A percentile compares a stretch with the other conserved stretches of the same genome.
These are phyloP conservation scores for Eutrema japonicum DNA, from an alignment of 345 rosid species.

Conservation along the genomic window DNA sequence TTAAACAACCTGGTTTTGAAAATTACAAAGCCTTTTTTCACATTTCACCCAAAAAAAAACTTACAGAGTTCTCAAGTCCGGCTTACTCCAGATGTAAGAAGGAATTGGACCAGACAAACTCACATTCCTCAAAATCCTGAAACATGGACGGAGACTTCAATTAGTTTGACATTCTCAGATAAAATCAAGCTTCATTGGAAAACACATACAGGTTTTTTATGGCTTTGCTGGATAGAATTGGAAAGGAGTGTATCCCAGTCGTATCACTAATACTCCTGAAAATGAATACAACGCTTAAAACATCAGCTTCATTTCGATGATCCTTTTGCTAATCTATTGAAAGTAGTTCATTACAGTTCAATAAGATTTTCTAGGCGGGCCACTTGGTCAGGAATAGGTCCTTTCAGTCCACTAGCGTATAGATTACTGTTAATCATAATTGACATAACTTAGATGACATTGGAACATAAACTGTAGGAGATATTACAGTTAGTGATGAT, in stretches of 20 bases:
- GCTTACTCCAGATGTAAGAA: conserved; percentile 31
- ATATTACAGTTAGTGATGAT: background rate
- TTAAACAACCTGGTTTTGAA: background rate
- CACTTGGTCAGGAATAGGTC: conserved; percentile 54
- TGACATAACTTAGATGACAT: background rate
- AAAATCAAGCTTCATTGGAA: background rate
- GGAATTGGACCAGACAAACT: conserved; percentile 39
- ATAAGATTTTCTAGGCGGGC: conserved; percentile 41
- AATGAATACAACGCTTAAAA: background rate
- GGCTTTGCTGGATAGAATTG: conserved; percentile 44
- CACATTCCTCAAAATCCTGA: conserved; percentile 42
- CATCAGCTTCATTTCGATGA: background rate
- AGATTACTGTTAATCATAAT: conserved; percentile 40
- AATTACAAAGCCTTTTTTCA: background rate
- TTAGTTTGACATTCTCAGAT: background rate
- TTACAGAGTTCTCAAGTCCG: background rate
- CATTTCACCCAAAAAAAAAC: conserved; percentile 1
- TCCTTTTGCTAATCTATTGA: background rate
- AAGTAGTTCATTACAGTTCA: conserved; percentile 43
- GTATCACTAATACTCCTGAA: conserved; percentile 60
- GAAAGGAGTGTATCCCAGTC: conserved; percentile 47
- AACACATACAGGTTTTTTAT: conserved; percentile 25
- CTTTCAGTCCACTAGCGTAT: conserved; percentile 56
- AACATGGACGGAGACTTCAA: background rate
- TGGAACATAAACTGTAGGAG: background rate